Evolutionary conservation across 2,329 filamentous ascomycete species (phyloP).

Genomic region (Scedosporium apiospermum): DNA sequence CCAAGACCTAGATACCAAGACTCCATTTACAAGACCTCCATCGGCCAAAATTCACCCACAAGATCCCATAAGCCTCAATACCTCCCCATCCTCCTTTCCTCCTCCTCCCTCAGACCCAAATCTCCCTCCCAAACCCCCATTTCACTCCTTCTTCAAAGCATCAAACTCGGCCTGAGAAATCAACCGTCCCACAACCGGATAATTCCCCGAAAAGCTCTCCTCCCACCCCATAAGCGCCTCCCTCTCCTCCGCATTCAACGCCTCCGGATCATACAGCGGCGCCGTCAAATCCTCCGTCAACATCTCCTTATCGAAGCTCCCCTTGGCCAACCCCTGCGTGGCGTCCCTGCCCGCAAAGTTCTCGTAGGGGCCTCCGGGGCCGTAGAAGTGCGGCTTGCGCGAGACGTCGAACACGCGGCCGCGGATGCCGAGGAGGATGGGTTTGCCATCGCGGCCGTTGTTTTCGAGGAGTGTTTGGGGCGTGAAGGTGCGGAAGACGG

Average conservation of each 20-base stretch:
- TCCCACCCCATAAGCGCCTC: constrained; percentile 87
- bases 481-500: constrained; percentile 61
- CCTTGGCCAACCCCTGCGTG: constrained; percentile 74
- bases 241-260: constrained; percentile 63
- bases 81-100: not conserved
- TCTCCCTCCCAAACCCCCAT: not conserved
- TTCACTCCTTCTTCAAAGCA: constrained; percentile 13
- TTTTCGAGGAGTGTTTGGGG: constrained; percentile 74
- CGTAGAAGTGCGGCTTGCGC: constrained; percentile 85
- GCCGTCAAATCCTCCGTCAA: constrained; percentile 82
- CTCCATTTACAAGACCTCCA: not conserved
- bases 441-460: constrained; percentile 64
- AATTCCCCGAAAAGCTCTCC: constrained; percentile 87
- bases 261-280: constrained; percentile 67
- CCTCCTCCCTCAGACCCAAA: not conserved
- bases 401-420: constrained; percentile 88
- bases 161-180: constrained; percentile 42
- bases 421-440: constrained; percentile 85
- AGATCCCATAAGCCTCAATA: not conserved
- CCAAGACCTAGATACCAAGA: not conserved
- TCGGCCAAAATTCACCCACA: not conserved
- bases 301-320: constrained; percentile 93
- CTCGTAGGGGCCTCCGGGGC: constrained; percentile 85
- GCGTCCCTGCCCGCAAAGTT: constrained; percentile 96
- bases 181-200: constrained; percentile 83